These are phyloP conservation scores for Hanseniaspora valbyensis DNA, from an alignment of 805 yeast species.

Conservation along the genomic window DNA sequence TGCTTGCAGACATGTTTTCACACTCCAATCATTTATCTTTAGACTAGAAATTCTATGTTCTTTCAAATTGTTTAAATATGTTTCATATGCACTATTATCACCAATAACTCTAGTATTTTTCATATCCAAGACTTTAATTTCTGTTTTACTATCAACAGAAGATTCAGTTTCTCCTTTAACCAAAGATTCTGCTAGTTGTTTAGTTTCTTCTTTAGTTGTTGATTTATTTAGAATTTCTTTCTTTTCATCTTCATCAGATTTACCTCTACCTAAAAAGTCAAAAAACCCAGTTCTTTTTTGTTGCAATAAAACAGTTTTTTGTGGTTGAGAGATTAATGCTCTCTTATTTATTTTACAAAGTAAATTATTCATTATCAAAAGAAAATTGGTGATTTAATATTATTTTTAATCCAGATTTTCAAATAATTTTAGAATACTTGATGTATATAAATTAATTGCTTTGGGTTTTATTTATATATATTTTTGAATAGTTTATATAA, in stretches of 20 bases:
- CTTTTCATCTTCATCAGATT: not conserved
- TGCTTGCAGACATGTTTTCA: not conserved
- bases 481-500: too few relatives aligned
- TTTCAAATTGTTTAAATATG: not conserved
- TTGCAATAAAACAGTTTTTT: not conserved
- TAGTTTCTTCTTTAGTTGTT: not conserved
- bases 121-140: not conserved
- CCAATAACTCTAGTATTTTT: slow-evolving; percentile 5
- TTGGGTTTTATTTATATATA: too few relatives aligned
- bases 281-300: slow-evolving; percentile 5
- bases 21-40: slow-evolving; percentile 2
- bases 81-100: not conserved
- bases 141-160: not conserved
- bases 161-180: not conserved
- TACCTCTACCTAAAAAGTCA: not conserved
- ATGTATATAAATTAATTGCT: too few relatives aligned
- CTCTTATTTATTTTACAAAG: not conserved
- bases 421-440: too few relatives aligned
- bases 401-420: too few relatives aligned
- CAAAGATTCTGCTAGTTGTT: not conserved
- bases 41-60: slow-evolving; percentile 3
- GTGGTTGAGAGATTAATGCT: not conserved
- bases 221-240: not conserved
- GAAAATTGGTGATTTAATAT: too few relatives aligned
- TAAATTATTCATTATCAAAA: not conserved